phyloP scores from a whole-genome alignment of 495 filamentous ascomycete species.

The Neurospora terricola region DNA sequence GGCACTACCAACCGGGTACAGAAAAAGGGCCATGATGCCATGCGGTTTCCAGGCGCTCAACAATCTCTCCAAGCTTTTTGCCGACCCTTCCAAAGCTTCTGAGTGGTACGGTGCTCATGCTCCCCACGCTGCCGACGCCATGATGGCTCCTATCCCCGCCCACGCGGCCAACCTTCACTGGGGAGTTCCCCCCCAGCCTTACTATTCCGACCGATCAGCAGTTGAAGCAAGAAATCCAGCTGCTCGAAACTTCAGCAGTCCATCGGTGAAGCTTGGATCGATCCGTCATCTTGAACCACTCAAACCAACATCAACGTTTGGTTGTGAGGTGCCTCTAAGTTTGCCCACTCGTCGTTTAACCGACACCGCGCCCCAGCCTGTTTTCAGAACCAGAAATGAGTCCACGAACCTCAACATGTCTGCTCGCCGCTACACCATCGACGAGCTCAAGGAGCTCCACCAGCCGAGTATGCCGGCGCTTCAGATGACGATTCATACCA shows the following conservation, averaged over 20 bases:
- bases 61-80: not conserved
- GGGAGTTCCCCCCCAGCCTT: conserved; percentile 23
- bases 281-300: not conserved
- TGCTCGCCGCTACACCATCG: not conserved
- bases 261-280: not conserved
- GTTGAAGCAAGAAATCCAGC: not conserved
- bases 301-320: not conserved
- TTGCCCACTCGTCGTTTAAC: not conserved
- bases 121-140: not conserved
- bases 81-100: not conserved
- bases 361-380: not conserved
- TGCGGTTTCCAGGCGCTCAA: not conserved
- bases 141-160: not conserved
- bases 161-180: conserved; percentile 19
- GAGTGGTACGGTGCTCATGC: conserved; percentile 22
- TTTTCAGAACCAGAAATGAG: not conserved
- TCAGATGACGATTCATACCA: not conserved
- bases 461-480: not conserved
- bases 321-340: not conserved
- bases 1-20: not conserved
- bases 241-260: not conserved
- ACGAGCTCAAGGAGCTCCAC: not conserved
- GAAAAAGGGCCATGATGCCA: not conserved
- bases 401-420: not conserved
- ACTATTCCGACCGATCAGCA: conserved; percentile 9